A percentile compares a stretch with the other conserved stretches of the same genome.
Evolutionary conservation across 179 eudicot species (phyloP).

Genomic region (Actinidia arguta): DNA sequence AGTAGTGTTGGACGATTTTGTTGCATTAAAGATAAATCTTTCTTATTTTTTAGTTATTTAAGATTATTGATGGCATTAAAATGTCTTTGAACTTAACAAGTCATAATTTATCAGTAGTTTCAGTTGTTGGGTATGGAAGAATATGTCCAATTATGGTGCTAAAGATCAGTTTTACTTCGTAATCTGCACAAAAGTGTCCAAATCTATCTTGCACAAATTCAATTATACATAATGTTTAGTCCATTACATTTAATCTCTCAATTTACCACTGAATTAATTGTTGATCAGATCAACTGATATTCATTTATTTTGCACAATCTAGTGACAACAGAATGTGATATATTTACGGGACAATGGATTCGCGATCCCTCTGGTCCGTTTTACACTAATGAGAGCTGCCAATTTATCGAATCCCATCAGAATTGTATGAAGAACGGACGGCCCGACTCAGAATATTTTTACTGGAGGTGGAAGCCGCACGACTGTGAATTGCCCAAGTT

Average conservation of each 20-base stretch:
- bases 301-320: not conserved
- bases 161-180: not conserved
- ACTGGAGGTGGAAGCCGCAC: slow-evolving; percentile 86
- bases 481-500: slow-evolving; percentile 69
- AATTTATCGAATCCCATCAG: slow-evolving; percentile 71
- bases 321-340: slow-evolving; percentile 59
- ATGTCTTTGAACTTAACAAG: too few species aligned
- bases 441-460: slow-evolving; percentile 74
- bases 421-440: slow-evolving; percentile 93
- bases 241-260: not conserved
- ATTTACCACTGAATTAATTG: not conserved
- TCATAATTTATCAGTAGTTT: not conserved
- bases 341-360: slow-evolving; percentile 82
- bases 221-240: not conserved
- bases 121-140: not conserved
- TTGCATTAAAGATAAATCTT: not conserved
- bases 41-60: too few species aligned
- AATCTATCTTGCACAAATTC: not conserved
- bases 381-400: slow-evolving; percentile 76
- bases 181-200: not conserved
- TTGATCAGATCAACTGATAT: not conserved
- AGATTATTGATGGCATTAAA: too few species aligned
- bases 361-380: slow-evolving; percentile 69
- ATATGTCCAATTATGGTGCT: not conserved
- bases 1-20: not conserved